These are phyloP conservation scores for Nicotiana paniculata DNA, from an alignment of 257 asterid genomes.

Conservation along the genomic window DNA sequence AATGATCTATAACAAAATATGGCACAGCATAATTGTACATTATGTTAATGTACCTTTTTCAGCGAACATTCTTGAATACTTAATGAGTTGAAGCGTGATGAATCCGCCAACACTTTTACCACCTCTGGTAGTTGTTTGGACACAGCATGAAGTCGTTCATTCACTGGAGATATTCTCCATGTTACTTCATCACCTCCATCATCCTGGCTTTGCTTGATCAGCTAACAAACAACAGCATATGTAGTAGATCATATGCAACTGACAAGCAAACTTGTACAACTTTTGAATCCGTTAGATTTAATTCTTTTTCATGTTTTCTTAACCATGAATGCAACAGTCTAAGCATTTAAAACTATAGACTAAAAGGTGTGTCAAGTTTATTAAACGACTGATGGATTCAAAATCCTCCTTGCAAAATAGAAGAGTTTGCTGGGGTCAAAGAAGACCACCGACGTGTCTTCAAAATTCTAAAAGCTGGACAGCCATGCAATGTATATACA, in stretches of 20 bases:
- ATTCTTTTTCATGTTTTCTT: neutral
- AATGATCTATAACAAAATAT: neutral
- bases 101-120: conserved; percentile 67
- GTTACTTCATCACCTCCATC: conserved; percentile 79
- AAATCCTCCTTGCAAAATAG: neutral
- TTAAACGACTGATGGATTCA: neutral
- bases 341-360: neutral
- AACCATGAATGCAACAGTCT: neutral
- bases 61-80: conserved; percentile 57
- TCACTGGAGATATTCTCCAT: conserved; percentile 91
- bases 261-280: neutral
- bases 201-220: conserved; percentile 94
- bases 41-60: conserved; percentile 42
- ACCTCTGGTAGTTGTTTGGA: conserved; percentile 63
- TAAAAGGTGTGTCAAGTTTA: neutral
- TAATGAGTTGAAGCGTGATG: conserved; percentile 70
- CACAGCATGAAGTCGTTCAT: conserved; percentile 70
- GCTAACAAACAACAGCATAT: conserved; percentile 29
- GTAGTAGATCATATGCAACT: conserved; percentile 6
- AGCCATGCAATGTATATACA: neutral
- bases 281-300: neutral
- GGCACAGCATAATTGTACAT: conserved; percentile 4
- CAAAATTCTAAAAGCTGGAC: neutral
- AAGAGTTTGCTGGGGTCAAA: neutral
- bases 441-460: neutral